Evolutionary conservation across 2,329 filamentous ascomycete genomes (phyloP), one percentile per base, ranked within the genome.

Genomic region (Thelonectria rubi): DNA sequence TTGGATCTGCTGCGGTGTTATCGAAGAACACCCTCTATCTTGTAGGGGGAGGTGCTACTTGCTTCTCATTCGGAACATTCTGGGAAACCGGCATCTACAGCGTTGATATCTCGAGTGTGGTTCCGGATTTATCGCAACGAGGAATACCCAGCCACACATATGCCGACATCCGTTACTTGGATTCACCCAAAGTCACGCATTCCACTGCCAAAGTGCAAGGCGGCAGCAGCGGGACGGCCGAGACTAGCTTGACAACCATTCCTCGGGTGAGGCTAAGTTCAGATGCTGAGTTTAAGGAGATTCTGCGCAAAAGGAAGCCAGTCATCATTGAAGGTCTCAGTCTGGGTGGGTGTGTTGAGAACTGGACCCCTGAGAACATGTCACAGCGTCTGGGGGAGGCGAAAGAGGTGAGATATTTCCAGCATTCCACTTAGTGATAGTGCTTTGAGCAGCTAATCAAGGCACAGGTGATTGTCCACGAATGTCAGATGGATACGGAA

Each of bases 41-140:
- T 8, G 76, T 91, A 49, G 93, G 93, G 1, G 94, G 94, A 15
- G 94, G 93, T 39, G 92, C 91, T 15, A 92, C 93, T 0, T 97
- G 93, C 74, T 97, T 97, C 79, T 93, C 92, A 0, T 97, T 97
- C 84, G 93, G 93, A 1, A 91, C 91, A 7, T 93, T 87, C 71
- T 96, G 92, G 91, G 94, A 93, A 52, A 81, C 82, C 32, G 86
- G 86, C 1, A 79, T 83, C 12, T 89, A 81, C 52, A 74, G 77
- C 2, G 69, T 88, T 20, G 53, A 62, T 6, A 48, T 73, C 3
- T 54, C 58, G 12, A 51, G 42, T 47, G 9, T 55, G 20, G 5
- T 51, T 24, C 63, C 43, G 15, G 43, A 30, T 11, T 20, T 30
- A 11, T 17, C 20, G 7, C 37, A 20, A 14, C 18, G 14, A 37